Percentiles rank a stretch among this genome's conserved stretches.
Evolutionary conservation across 257 asterid species (phyloP).

Genomic region (Jaltomata sinuosa): DNA sequence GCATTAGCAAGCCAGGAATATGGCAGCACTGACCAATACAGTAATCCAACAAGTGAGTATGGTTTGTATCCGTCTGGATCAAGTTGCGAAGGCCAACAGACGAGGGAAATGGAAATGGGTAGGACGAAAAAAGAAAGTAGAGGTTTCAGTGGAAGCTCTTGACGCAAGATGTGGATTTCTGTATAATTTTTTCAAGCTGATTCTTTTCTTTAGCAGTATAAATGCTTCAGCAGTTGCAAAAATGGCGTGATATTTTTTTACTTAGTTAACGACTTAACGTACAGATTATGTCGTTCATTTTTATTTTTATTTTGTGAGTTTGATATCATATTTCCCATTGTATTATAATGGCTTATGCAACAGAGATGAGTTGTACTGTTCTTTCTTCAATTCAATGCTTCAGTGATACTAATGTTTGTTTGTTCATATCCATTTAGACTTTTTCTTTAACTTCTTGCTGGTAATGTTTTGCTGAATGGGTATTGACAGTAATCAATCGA

Average conservation of each 20-base stretch:
- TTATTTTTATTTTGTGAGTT: background rate
- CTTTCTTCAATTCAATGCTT: background rate
- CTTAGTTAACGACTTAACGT: background rate
- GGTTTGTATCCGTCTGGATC: constrained; percentile 55
- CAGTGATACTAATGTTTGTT: background rate
- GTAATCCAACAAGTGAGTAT: constrained; percentile 63
- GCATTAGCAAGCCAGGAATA: constrained; percentile 56
- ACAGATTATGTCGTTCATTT: background rate
- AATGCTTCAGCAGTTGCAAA: background rate
- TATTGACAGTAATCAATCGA: background rate
- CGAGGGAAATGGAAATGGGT: constrained; percentile 46
- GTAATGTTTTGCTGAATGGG: background rate
- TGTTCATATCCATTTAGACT: background rate
- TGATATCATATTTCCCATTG: background rate
- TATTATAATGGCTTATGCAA: background rate
- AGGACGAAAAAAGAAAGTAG: constrained; percentile 32
- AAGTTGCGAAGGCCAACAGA: constrained; percentile 45
- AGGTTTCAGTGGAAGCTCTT: constrained; percentile 20
- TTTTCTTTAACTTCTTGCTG: background rate
- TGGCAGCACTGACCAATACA: constrained; percentile 41
- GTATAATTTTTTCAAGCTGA: background rate
- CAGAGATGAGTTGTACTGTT: background rate
- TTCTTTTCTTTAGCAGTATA: background rate
- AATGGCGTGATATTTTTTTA: background rate
- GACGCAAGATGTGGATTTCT: background rate